Evolutionary conservation across 1,284 basidiomycete species (phyloP), one percentile per base, ranked within the genome.

Genomic region (Naganishia sp.): DNA sequence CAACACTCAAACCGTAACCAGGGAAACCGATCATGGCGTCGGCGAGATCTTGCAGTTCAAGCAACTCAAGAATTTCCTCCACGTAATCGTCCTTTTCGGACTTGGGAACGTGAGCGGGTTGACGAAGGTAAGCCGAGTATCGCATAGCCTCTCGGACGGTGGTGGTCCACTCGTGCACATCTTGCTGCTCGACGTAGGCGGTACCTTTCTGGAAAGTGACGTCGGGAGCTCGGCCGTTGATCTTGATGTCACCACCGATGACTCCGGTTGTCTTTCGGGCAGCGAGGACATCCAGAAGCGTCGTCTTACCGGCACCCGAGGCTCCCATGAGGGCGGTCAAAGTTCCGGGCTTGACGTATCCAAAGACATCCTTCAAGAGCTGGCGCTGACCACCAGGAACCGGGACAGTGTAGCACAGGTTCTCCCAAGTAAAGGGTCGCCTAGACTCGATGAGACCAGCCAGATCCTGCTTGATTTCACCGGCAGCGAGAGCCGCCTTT

Each of bases 81-180:
- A 79, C 80, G 72, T 84, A 84, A 48, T 76, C 81, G 69, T 84
- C 78, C 78, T 84, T 84, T 70, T 84, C 83, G 55, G 77, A 78
- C 68, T 81, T 76, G 16, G 83, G 75, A 1, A 84, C 79, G 31
- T 77, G 67, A 66, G 80, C 77, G 4, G 83, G 81, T 73, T 86
- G 85, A 56, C 85, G 82, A 10, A 86, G 80, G 74, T 85, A 82
- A 5, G 85, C 85, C 1, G 83, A 84, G 77, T 84, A 85, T 53
- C 83, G 80, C 53, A 86, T 78, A 0, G 84, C 84, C 71, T 86
- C 85, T 56, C 85, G 82, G 23, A 86, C 83, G 36, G 84, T 85
- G 6, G 91, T 86, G 13, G 89, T 92, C 69, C 86, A 88, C 78
- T 92, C 90, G 76, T 94, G 92, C 2, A 89, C 87, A 73, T 94